Evolutionary conservation across 2,329 filamentous ascomycete species (phyloP).

Genomic region (Aspergillus quadricinctus): DNA sequence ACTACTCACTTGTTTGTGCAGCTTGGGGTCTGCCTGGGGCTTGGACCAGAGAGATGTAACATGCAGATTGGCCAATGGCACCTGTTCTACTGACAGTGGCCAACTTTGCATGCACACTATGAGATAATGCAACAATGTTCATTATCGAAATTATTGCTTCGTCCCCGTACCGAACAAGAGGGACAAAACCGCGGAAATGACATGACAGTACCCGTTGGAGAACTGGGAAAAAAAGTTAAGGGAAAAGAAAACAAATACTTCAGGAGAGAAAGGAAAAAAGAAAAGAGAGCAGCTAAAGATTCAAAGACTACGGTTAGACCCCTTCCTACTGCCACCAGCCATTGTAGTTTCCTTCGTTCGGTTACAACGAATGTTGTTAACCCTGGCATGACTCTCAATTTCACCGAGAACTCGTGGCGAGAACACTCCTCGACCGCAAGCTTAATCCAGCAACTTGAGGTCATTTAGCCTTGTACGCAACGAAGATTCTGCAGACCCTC

Average conservation of each 20-base stretch:
- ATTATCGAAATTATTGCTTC: slow-evolving; percentile 14
- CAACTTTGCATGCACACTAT: slow-evolving; percentile 10
- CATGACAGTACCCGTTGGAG: slow-evolving; percentile 1
- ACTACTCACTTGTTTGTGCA: slow-evolving; percentile 23
- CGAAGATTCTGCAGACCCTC: slow-evolving; percentile 22
- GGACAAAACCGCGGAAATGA: slow-evolving; percentile 1
- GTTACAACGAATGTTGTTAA: slow-evolving; percentile 20
- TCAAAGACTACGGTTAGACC: slow-evolving; percentile 21
- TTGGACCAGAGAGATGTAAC: slow-evolving; percentile 25
- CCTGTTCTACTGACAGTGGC: slow-evolving; percentile 16
- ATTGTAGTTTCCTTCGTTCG: slow-evolving; percentile 12
- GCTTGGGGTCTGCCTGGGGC: slow-evolving; percentile 15
- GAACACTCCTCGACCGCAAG: slow-evolving; percentile 19
- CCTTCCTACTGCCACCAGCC: slow-evolving; percentile 23
- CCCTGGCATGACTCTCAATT: slow-evolving; percentile 26
- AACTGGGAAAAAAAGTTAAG: slow-evolving; percentile 8
- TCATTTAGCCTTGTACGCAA: slow-evolving; percentile 18
- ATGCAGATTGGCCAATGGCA: slow-evolving; percentile 26
- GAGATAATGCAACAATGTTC: slow-evolving; percentile 21
- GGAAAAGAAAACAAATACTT: neutral
- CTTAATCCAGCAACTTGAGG: slow-evolving; percentile 20
- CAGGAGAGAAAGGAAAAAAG: neutral
- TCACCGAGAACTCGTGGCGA: slow-evolving; percentile 28
- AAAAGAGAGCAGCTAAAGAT: slow-evolving; percentile 3
- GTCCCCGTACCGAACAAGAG: slow-evolving; percentile 10